Conservation (phyloP, 768 basidiomycete genomes). For the Collybiopsis confluens region DNA sequence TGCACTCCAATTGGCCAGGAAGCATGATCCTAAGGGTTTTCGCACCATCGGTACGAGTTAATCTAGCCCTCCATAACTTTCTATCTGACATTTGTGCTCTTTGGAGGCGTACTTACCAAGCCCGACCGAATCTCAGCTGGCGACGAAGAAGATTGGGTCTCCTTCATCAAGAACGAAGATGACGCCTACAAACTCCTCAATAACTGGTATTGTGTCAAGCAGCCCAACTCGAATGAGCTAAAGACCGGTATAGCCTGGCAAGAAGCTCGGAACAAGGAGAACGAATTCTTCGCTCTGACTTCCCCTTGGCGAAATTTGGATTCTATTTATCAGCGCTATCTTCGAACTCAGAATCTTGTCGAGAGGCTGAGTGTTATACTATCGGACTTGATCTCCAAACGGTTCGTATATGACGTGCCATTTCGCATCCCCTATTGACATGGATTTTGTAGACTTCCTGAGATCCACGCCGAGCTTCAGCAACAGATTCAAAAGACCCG, state of each 20-base stretch:
- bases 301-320: conserved; percentile 56
- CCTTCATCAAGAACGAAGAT: conserved; percentile 41
- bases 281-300: conserved; percentile 48
- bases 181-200: conserved; percentile 47
- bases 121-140: conserved; percentile 61
- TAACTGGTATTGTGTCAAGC: conserved; percentile 59
- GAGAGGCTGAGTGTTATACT: conserved; percentile 55
- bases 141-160: conserved; percentile 53
- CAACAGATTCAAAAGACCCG: conserved; percentile 37
- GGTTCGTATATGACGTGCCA: too few species aligned
- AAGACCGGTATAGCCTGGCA: conserved; percentile 52
- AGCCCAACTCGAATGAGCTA: conserved; percentile 47
- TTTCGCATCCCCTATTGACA: conserved; percentile 8
- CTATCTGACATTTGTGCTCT: neutral
- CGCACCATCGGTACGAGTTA: conserved; percentile 60
- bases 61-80: neutral
- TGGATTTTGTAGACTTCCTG: conserved; percentile 47
- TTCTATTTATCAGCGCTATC: conserved; percentile 39
- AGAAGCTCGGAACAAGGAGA: conserved; percentile 54
- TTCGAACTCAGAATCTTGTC: conserved; percentile 55
- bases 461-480: conserved; percentile 56
- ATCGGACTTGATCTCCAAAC: conserved; percentile 56
- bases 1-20: conserved; percentile 60
- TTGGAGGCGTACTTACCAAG: conserved; percentile 72
- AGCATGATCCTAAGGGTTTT: conserved; percentile 55